phyloP scores from a whole-genome alignment of 2,329 filamentous ascomycete species.

The Fusarium virguliforme region DNA sequence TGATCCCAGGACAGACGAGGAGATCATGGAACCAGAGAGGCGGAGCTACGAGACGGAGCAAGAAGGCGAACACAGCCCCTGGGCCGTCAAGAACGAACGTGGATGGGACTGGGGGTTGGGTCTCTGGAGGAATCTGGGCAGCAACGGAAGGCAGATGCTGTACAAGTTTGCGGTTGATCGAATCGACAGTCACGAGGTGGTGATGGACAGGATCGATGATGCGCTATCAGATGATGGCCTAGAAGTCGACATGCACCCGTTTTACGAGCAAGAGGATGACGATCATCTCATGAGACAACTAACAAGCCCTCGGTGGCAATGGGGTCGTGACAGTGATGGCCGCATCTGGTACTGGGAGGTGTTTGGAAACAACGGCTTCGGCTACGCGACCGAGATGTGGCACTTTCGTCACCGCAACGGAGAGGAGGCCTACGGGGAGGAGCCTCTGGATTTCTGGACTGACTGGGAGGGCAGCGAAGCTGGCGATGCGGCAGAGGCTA shows the following conservation, averaged over 20 bases:
- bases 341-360: conserved; percentile 26
- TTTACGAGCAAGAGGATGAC: conserved; percentile 19
- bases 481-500: background rate
- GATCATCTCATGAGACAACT: conserved; percentile 7
- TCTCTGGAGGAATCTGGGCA: conserved; percentile 19
- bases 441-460: conserved; percentile 24
- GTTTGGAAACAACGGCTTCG: background rate
- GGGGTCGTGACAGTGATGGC: conserved; percentile 13
- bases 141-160: background rate
- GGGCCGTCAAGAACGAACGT: background rate
- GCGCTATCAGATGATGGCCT: background rate
- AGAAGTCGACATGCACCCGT: conserved; percentile 9
- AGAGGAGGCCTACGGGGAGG: conserved; percentile 12
- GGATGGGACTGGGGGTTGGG: conserved; percentile 19
- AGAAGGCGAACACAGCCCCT: conserved; percentile 8
- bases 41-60: background rate
- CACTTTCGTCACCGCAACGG: conserved; percentile 17
- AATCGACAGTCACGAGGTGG: background rate
- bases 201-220: background rate
- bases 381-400: conserved; percentile 20
- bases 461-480: conserved; percentile 12
- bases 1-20: conserved; percentile 19
- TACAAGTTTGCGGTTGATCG: conserved; percentile 19
- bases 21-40: background rate
- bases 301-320: conserved; percentile 16